A percentile compares a stretch with the other conserved stretches of the same genome.
phyloP scores from a whole-genome alignment of 2,329 filamentous ascomycete species.

The Phaeosphaeria sp. region DNA sequence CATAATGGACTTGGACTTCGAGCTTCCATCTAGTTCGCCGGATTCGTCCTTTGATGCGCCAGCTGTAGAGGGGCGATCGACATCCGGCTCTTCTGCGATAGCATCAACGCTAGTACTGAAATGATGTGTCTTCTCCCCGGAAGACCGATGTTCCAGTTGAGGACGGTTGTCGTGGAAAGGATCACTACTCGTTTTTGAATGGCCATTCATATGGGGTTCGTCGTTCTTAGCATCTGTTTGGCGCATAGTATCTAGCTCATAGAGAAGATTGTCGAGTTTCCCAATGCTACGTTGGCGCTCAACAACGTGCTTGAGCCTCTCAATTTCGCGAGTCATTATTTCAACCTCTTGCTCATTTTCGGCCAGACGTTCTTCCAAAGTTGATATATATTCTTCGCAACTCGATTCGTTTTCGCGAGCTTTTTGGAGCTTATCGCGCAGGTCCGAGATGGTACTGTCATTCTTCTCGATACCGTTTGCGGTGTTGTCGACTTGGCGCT shows the following conservation, averaged over 20 bases:
- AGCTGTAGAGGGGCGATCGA: conserved; percentile 37
- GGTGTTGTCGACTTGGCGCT: conserved; percentile 87
- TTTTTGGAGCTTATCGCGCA: conserved; percentile 89
- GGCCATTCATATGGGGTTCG: conserved; percentile 42
- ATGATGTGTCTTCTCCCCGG: conserved; percentile 35
- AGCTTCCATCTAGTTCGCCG: conserved; percentile 18
- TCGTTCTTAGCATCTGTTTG: conserved; percentile 45
- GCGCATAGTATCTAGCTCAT: conserved; percentile 77
- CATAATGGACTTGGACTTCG: conserved; percentile 19
- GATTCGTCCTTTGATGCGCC: conserved; percentile 21
- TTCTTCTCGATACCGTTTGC: conserved; percentile 94
- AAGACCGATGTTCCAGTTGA: conserved; percentile 27
- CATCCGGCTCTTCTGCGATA: conserved; percentile 46
- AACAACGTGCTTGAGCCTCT: conserved; percentile 90
- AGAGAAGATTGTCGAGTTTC: conserved; percentile 88
- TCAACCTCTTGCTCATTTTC: conserved; percentile 96
- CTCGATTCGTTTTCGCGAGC: conserved; percentile 88
- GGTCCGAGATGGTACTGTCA: conserved; percentile 79
- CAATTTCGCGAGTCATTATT: conserved; percentile 95
- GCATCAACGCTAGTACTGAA: conserved; percentile 42
- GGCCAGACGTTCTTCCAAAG: conserved; percentile 90
- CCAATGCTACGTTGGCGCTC: conserved; percentile 94
- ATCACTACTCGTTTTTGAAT: conserved; percentile 41
- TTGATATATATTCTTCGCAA: conserved; percentile 96
- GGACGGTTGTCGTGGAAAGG: conserved; percentile 39